Evolutionary conservation across 768 basidiomycete species (phyloP), one percentile per base, ranked within the genome.

Genomic region (Leccinum longicurvipes): DNA sequence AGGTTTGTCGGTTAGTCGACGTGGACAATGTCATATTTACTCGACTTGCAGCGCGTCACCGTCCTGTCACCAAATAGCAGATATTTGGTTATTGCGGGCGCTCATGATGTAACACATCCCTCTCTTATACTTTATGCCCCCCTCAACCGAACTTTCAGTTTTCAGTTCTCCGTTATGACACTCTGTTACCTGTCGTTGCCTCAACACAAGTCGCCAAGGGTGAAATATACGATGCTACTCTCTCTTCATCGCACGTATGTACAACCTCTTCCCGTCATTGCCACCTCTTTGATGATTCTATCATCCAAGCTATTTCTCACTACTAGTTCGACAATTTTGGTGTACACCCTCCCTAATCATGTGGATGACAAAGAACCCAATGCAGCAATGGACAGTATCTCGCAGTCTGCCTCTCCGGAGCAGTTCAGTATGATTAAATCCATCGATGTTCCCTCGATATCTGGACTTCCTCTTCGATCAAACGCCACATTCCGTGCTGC

Each of bases 171-270:
- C 73, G 78, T 6, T 89, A 81, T 60, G 85, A 87, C 2, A 75
- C 80, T 11, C 75, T 92, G 27, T 63, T 67, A 29, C 82, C 79
- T 10, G 72, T 74, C 23, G 79, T 76, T 15, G 68, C 69, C 21
- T 67, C 83, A 4, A 74, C 91, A 42, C 68, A 65, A 44, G 75
- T 84, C 44, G 76, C 83, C 15, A 81, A 82, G 12, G 86, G 85
- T 46, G 93, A 97, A 70, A 84, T 98, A 45, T 96, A 92, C 56
- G 94, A 96, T 64, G 84, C 83, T 17, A 80, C 91, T 7, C 90
- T 97, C 76, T 87, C 87, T 25, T 72, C 77, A 5, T 77, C 79
- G 11, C 82, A 78, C 21, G 91, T 91, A 65, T 56, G 77, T 70
- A 17, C 27, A 44, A 51, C 19, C 48, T 46, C 15, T 44, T 57